Base-by-base conservation (phyloP, 2,329 filamentous ascomycete species). In the Aspergillus sclerotialis region DNA sequence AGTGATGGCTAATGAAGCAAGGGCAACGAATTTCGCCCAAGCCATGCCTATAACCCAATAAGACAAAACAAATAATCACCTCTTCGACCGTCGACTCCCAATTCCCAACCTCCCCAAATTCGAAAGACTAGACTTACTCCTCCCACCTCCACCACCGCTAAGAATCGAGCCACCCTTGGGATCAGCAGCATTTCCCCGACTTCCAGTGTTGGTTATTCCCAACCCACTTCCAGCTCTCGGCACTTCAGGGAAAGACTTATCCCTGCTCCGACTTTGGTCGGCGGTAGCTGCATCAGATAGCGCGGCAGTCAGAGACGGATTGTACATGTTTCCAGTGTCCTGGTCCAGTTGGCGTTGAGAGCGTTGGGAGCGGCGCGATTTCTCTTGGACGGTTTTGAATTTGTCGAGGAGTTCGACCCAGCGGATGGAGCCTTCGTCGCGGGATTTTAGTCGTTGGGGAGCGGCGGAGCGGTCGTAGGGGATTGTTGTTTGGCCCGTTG, bases 371-470 rank as follows among this genome's bases (percentile, higher is more conserved):
- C 87, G 74, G 35, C 88, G 76, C 5, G 89, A 84, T 40, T 78
- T 80, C 48, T 98, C 92, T 55, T 98, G 92, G 2, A 93, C 90
- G 33, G 74, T 78, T 46, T 85, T 84, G 64, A 98, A 98, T 55
- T 95, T 94, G 45, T 98, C 92, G 4, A 98, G 73, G 23, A 98
- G 72, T 49, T 98, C 92, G 3, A 76, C 78, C 92, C 92, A 98
- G 36, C 84, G 82, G 48, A 98, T 94, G 21, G 78, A 80, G 35
- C 77, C 78, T 36, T 95, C 89, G 45, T 93, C 86, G 36, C 89
- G 75, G 31, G 76, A 78, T 76, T 95, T 72, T 30, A 95, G 72
- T 40, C 88, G 74, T 47, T 6, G 19, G 10, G 84, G 90, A n/a
- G 56, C 57, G 19, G 48, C 44, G 12, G 81, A 73, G 39, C 83